Conservation (phyloP, 2,329 filamentous ascomycete genomes). For the Penicillium janthinellum region DNA sequence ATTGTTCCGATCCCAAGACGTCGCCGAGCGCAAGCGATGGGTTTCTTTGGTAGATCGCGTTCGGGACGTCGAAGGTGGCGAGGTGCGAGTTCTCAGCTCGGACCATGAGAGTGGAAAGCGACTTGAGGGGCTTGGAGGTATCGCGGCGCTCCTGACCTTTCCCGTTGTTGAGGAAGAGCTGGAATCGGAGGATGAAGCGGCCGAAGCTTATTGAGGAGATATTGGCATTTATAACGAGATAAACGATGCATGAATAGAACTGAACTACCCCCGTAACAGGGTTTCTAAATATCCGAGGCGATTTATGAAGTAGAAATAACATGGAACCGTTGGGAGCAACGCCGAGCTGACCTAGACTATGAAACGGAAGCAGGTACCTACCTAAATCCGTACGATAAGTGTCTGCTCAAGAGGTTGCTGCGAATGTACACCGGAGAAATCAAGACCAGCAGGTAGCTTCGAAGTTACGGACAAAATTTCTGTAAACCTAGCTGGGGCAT, state of each 20-base stretch:
- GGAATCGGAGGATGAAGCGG: slow-evolving; percentile 55
- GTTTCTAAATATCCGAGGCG: background rate
- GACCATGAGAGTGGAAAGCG: slow-evolving; percentile 91
- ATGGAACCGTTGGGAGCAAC: too few relatives aligned
- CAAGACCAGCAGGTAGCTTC: too few relatives aligned
- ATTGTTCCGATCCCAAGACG: slow-evolving; percentile 80
- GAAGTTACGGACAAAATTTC: too few relatives aligned
- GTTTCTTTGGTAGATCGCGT: slow-evolving; percentile 86
- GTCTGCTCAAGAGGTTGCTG: too few relatives aligned
- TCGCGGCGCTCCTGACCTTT: slow-evolving; percentile 89
- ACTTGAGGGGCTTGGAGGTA: slow-evolving; percentile 78
- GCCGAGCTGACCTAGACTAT: too few relatives aligned
- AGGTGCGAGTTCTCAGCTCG: slow-evolving; percentile 85
- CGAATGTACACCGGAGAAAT: too few relatives aligned
- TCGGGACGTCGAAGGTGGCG: slow-evolving; percentile 76
- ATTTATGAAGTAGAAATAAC: too few relatives aligned
- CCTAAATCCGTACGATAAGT: too few relatives aligned
- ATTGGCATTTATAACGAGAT: slow-evolving; percentile 5
- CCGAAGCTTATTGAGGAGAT: background rate
- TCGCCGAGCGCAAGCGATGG: slow-evolving; percentile 75
- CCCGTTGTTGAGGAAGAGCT: slow-evolving; percentile 81
- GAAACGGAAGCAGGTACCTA: too few relatives aligned
- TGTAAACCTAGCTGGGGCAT: too few relatives aligned
- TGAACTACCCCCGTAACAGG: background rate
- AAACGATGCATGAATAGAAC: slow-evolving; percentile 12